Evolutionary conservation across 371 early-diverging fungal genomes (phyloP).

Genomic region (Actinomucor elegans): DNA sequence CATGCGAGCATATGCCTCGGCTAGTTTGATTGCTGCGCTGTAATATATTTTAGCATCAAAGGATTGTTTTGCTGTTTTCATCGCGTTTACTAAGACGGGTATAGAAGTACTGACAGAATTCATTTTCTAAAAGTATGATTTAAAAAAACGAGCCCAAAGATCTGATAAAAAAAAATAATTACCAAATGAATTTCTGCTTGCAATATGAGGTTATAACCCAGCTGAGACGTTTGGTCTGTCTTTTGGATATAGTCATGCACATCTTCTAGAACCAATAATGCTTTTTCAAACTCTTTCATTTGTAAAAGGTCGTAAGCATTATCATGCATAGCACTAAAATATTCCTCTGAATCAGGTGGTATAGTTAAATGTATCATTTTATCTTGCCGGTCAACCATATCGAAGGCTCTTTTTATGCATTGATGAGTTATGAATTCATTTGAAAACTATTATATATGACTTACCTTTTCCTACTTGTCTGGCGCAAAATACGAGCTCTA

Average conservation of each 20-base stretch:
- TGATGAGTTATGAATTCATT: background rate
- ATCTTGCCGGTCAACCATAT: background rate
- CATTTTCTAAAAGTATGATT: conserved; percentile 14
- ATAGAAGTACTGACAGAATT: conserved; percentile 12
- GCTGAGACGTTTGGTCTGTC: conserved; percentile 3
- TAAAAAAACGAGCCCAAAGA: background rate
- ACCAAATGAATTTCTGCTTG: conserved; percentile 12
- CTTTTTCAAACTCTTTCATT: conserved; percentile 10
- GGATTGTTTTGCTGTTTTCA: background rate
- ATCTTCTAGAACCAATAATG: conserved; percentile 3
- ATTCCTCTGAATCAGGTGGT: conserved; percentile 10
- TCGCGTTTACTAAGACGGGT: conserved; percentile 17
- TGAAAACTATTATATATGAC: background rate
- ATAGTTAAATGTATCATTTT: background rate
- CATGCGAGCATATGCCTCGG: conserved; percentile 12
- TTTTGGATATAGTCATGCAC: conserved; percentile 7
- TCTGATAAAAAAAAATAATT: conserved; percentile 1
- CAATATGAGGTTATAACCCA: conserved; percentile 5
- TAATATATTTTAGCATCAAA: conserved; percentile 20
- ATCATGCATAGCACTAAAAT: conserved; percentile 4
- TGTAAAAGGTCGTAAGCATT: background rate
- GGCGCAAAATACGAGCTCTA: conserved; percentile 3
- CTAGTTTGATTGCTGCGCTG: conserved; percentile 13
- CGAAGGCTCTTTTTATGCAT: conserved; percentile 1
- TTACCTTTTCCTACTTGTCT: conserved; percentile 8